Evolutionary conservation across 352 stramenopile species (phyloP), one percentile per base, ranked within the genome.

Genomic region (Pythium brachiatum): DNA sequence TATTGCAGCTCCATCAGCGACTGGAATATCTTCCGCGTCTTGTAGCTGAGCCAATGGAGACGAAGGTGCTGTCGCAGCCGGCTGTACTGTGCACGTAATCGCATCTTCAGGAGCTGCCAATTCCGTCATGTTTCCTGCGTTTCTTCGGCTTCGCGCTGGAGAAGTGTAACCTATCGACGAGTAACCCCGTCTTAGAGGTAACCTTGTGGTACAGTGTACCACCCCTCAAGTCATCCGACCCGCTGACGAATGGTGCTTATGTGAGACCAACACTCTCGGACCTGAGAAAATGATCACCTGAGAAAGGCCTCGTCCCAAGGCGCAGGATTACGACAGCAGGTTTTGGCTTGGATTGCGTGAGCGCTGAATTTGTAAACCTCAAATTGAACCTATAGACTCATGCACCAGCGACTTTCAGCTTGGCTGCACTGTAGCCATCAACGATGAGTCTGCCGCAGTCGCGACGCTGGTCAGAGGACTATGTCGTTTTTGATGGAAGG

Each of bases 161-260:
- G n/a, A n/a, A n/a, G n/a, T n/a, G n/a, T n/a, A n/a, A n/a, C n/a
- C n/a, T n/a, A n/a, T n/a, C n/a, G n/a, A n/a, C n/a, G n/a, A n/a
- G n/a, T n/a, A n/a, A n/a, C n/a, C n/a, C n/a, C n/a, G n/a, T n/a
- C n/a, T n/a, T n/a, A n/a, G n/a, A n/a, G n/a, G n/a, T n/a, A n/a
- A n/a, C n/a, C n/a, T n/a, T n/a, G n/a, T n/a, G 36, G 36, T 44
- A 44, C 36, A 44, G 36, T 44, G 36, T 44, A 44, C 36, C 36
- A n/a, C 2, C 1, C 3, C 1, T 8, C 5, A 18, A 44, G 36
- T 44, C 36, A 44, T 44, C 36, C 13, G 36, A 44, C 36, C 15
- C 8, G 3, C 36, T 20, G 16, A 44, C 36, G 16, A 44, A 13
- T 44, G 36, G 36, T 18, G 36, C 16, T 23, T 44, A 21, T 21